Evolutionary conservation across 352 stramenopile species (phyloP), one percentile per base, ranked within the genome.

Genomic region (Phytophthora hibernalis): DNA sequence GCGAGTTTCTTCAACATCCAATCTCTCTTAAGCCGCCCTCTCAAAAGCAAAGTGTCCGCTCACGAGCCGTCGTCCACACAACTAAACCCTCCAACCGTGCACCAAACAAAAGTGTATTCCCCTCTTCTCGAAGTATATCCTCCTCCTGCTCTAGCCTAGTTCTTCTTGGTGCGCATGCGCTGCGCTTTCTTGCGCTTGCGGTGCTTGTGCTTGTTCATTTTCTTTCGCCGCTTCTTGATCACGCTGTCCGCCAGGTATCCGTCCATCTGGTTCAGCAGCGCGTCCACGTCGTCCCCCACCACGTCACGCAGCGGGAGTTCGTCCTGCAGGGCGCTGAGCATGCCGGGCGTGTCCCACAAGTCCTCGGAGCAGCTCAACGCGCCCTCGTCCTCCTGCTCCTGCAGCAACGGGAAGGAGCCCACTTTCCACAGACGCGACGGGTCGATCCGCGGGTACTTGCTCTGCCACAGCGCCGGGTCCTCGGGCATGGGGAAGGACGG

Each of bases 191-290:
- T 89, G 65, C 89, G 89, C 87, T 97, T 97, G 50, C 85, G 84
- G 74, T 93, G 84, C 85, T 97, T 97, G 85, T 97, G 89, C 86
- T 97, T 97, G 85, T 95, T 97, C 89, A 97, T 97, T 79, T 96
- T 96, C 83, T 95, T 95, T 85, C 88, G 84, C 68, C 89, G 79
- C 65, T 97, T 97, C 81, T 93, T 94, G 61, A 95, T 69, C 61
- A 97, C 89, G 61, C 85, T 95, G 73, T 94, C 87, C 54, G 85
- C 85, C 60, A 85, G 73, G 74, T 93, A 93, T 40, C 83, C 85
- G 63, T 91, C 82, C 74, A 93, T 76, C 61, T 92, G 79, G 38
- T 72, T 76, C 51, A 93, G 61, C 60, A 93, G 63, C 47, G 79
- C 75, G 62, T 86, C 85, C 30, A 89, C 71, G 47, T 76, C 71